These are phyloP conservation scores for Postia placenta DNA, from an alignment of 768 basidiomycete species.

Conservation along the genomic window DNA sequence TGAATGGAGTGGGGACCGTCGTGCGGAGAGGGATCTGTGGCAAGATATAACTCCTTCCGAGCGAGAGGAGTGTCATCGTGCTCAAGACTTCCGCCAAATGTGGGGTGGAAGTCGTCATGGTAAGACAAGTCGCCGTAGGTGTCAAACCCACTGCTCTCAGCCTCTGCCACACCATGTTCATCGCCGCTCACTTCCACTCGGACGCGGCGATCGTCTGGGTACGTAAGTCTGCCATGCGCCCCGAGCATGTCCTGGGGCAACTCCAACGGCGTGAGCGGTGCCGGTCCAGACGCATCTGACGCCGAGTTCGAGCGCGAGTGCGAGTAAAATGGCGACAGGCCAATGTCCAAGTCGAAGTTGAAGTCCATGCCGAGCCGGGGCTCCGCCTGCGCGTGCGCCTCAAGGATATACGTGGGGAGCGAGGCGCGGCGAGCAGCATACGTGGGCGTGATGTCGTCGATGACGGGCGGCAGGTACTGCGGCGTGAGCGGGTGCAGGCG, in stretches of 20 bases:
- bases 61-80: too few species aligned
- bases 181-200: background rate
- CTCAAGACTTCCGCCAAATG: too few species aligned
- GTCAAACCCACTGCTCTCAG: too few species aligned
- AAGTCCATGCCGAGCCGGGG: background rate
- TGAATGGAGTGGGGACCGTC: too few species aligned
- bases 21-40: too few species aligned
- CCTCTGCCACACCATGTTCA: too few species aligned
- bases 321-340: conserved; percentile 7
- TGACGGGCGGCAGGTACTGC: background rate
- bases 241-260: background rate
- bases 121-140: too few species aligned
- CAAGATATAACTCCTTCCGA: too few species aligned
- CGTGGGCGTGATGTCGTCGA: background rate
- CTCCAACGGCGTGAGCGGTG: conserved; percentile 15
- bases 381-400: conserved; percentile 3
- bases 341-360: background rate
- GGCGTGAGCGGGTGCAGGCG: background rate
- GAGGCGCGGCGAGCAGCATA: conserved; percentile 8
- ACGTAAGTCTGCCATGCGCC: background rate
- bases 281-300: conserved; percentile 5
- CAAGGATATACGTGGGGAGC: conserved; percentile 13
- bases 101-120: too few species aligned
- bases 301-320: conserved; percentile 13
- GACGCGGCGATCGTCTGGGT: conserved; percentile 1